Evolutionary conservation across 73 alveolate species (phyloP).

Genomic region (Loxodes magnus): DNA sequence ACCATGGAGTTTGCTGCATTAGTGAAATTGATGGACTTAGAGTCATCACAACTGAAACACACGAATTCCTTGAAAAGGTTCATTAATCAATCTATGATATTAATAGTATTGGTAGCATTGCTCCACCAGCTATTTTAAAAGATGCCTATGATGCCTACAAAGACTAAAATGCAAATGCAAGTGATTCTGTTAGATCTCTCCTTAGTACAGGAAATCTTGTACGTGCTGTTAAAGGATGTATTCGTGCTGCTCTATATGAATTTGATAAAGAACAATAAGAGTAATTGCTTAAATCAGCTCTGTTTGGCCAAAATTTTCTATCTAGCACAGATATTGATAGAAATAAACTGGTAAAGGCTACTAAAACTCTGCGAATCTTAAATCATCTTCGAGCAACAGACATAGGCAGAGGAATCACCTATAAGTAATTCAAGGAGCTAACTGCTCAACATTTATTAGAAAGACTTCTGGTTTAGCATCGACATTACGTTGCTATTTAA

Average conservation of each 20-base stretch:
- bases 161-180: slow-evolving; percentile 23
- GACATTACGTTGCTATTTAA: slow-evolving; percentile 29
- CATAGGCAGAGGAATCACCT: slow-evolving; percentile 21
- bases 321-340: slow-evolving; percentile 26
- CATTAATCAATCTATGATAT: slow-evolving; percentile 24
- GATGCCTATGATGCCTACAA: slow-evolving; percentile 34
- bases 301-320: slow-evolving; percentile 35
- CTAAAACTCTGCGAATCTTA: slow-evolving; percentile 19
- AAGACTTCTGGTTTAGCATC: slow-evolving; percentile 18
- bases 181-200: slow-evolving; percentile 27
- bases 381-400: slow-evolving; percentile 15
- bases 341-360: slow-evolving; percentile 14
- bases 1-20: slow-evolving; percentile 30
- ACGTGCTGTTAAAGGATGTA: slow-evolving; percentile 32
- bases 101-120: slow-evolving; percentile 1
- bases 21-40: slow-evolving; percentile 38
- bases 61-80: slow-evolving; percentile 19
- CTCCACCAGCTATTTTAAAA: slow-evolving; percentile 19
- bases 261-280: slow-evolving; percentile 25
- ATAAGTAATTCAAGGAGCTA: slow-evolving; percentile 7
- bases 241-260: slow-evolving; percentile 16
- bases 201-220: slow-evolving; percentile 10
- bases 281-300: slow-evolving; percentile 32
- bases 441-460: slow-evolving; percentile 7
- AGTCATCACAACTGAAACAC: slow-evolving; percentile 23